Percentiles rank a stretch among this genome's conserved stretches.
Evolutionary conservation across 352 stramenopile genomes (phyloP).

Genomic region (Globisporangium emineosum): DNA sequence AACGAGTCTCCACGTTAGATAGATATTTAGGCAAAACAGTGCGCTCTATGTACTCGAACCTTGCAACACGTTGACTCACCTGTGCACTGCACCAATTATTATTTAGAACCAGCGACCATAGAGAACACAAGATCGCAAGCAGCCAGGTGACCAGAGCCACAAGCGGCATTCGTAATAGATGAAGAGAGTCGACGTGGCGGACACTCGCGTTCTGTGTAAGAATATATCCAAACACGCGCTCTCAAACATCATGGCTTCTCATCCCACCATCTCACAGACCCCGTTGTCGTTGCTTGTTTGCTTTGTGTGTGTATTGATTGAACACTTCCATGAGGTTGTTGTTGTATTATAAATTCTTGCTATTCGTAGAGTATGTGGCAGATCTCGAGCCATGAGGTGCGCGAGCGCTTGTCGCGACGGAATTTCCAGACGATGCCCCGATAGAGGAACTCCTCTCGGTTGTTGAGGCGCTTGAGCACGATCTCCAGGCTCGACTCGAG

Average conservation of each 20-base stretch:
- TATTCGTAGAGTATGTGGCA: constrained; percentile 61
- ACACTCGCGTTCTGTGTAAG: not conserved
- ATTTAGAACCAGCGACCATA: constrained; percentile 9
- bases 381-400: constrained; percentile 74
- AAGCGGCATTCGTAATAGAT: not conserved
- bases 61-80: not conserved
- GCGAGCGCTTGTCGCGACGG: constrained; percentile 37
- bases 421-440: constrained; percentile 62
- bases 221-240: not conserved
- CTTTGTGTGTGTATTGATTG: not conserved
- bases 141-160: not conserved
- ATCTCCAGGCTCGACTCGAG: constrained; percentile 60
- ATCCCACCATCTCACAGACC: not conserved
- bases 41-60: not conserved
- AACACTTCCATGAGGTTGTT: not conserved
- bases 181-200: not conserved
- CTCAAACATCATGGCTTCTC: not conserved
- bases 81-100: not conserved
- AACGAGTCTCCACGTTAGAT: constrained; percentile 5
- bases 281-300: not conserved
- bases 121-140: constrained; percentile 5
- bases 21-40: constrained; percentile 4
- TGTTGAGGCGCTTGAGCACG: constrained; percentile 61
- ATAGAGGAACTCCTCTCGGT: constrained; percentile 67
- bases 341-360: too few species aligned